phyloP scores from a whole-genome alignment of 257 asterid genomes.

The Solanum infundibuliforme region DNA sequence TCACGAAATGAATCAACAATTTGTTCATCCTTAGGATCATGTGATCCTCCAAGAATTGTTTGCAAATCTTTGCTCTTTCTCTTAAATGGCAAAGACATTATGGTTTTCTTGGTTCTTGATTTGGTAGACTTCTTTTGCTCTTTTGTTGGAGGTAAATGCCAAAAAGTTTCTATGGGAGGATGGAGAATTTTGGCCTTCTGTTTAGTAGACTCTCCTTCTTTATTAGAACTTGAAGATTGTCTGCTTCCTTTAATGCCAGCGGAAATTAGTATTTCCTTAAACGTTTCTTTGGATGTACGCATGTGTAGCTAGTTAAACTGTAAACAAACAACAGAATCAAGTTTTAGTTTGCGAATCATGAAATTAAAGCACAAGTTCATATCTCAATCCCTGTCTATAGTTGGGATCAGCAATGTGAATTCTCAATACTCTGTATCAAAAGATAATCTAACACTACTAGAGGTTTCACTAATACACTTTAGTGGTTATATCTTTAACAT shows the following conservation, averaged over 20 bases:
- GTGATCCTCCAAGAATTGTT: constrained; percentile 35
- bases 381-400: background rate
- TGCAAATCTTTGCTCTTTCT: constrained; percentile 23
- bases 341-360: background rate
- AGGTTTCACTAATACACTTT: background rate
- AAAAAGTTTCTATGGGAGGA: constrained; percentile 46
- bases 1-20: constrained; percentile 44
- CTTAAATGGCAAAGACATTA: constrained; percentile 26
- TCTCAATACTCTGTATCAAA: background rate
- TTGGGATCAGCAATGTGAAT: background rate
- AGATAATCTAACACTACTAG: background rate
- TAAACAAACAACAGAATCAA: background rate
- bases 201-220: constrained; percentile 10
- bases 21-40: constrained; percentile 38
- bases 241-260: constrained; percentile 12
- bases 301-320: constrained; percentile 18
- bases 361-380: background rate
- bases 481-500: background rate
- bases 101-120: constrained; percentile 10
- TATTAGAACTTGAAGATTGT: background rate
- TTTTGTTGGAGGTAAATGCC: constrained; percentile 27
- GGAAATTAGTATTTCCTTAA: constrained; percentile 28
- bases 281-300: constrained; percentile 38
- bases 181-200: constrained; percentile 13
- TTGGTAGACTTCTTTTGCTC: background rate